A percentile compares a stretch with the other conserved stretches of the same genome.
phyloP scores from a whole-genome alignment of 441 rosid species.

The Daphne laureola region DNA sequence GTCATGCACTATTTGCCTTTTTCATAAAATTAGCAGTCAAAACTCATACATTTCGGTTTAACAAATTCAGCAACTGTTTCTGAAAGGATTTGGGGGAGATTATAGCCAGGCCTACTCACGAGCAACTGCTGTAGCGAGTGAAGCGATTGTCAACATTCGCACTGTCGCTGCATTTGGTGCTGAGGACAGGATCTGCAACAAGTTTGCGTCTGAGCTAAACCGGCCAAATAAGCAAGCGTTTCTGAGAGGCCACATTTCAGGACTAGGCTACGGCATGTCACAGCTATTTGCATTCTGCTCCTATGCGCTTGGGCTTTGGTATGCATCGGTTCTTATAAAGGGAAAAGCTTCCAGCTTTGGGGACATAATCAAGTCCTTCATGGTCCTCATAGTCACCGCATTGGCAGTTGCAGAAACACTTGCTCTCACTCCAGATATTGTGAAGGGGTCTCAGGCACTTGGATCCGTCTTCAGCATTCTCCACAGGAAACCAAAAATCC shows the following conservation, averaged over 20 bases:
- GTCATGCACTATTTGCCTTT: not conserved
- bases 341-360: slow-evolving; percentile 42
- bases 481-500: slow-evolving; percentile 40
- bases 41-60: not conserved
- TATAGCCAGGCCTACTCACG: slow-evolving; percentile 48
- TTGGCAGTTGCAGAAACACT: slow-evolving; percentile 65
- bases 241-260: slow-evolving; percentile 68
- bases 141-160: slow-evolving; percentile 66
- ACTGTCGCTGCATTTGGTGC: slow-evolving; percentile 78
- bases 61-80: slow-evolving; percentile 65
- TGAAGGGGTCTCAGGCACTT: slow-evolving; percentile 80
- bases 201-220: slow-evolving; percentile 53
- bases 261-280: slow-evolving; percentile 63
- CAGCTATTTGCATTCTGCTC: slow-evolving; percentile 55
- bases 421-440: slow-evolving; percentile 74
- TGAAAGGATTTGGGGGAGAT: slow-evolving; percentile 86
- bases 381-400: slow-evolving; percentile 68
- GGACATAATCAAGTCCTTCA: slow-evolving; percentile 51
- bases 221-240: slow-evolving; percentile 55
- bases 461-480: slow-evolving; percentile 60
- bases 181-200: slow-evolving; percentile 43
- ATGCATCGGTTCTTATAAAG: slow-evolving; percentile 54
- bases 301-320: slow-evolving; percentile 86
- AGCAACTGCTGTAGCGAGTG: slow-evolving; percentile 73
- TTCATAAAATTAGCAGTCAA: not conserved